Conservation (phyloP, 768 basidiomycete genomes). For the Leccinum fibrillosum region DNA sequence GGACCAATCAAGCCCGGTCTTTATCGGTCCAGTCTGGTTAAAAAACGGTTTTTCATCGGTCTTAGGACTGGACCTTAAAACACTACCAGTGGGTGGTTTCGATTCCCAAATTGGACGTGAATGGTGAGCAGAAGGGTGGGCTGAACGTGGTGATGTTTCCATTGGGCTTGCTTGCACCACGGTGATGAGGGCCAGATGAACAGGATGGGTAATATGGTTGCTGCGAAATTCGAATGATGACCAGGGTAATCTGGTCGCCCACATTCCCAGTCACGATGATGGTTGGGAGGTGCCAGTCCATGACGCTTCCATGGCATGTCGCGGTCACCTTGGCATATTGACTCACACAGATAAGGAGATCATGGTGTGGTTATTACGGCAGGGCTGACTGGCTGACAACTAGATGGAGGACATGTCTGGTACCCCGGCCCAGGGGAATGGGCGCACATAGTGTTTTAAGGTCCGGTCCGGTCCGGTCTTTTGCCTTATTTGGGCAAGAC, state of each 20-base stretch:
- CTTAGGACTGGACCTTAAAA: no score
- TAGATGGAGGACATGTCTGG: constrained; percentile 44
- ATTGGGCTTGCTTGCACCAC: constrained; percentile 49
- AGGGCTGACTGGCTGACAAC: constrained; percentile 49
- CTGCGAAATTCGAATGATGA: constrained; percentile 23
- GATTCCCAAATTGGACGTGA: constrained; percentile 59
- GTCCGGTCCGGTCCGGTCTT: no score
- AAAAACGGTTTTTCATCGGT: no score
- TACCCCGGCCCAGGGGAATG: constrained; percentile 51
- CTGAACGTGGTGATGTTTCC: constrained; percentile 58
- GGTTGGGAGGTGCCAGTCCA: constrained; percentile 37
- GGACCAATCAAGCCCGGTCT: no score
- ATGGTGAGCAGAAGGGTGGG: constrained; percentile 37
- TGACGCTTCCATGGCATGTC: constrained; percentile 64
- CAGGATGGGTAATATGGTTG: constrained; percentile 33
- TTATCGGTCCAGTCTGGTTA: no score
- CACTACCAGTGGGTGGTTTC: constrained; percentile 39
- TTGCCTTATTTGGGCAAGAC: no score
- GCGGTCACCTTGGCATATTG: constrained; percentile 42
- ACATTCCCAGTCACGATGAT: constrained; percentile 54
- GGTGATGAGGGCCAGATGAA: constrained; percentile 37
- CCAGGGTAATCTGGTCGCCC: constrained; percentile 38
- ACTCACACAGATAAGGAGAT: constrained; percentile 57
- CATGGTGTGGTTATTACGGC: constrained; percentile 54
- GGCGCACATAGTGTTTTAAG: no score